phyloP scores from a whole-genome alignment of 306 rosid species.

The Clitoria ternatea region DNA sequence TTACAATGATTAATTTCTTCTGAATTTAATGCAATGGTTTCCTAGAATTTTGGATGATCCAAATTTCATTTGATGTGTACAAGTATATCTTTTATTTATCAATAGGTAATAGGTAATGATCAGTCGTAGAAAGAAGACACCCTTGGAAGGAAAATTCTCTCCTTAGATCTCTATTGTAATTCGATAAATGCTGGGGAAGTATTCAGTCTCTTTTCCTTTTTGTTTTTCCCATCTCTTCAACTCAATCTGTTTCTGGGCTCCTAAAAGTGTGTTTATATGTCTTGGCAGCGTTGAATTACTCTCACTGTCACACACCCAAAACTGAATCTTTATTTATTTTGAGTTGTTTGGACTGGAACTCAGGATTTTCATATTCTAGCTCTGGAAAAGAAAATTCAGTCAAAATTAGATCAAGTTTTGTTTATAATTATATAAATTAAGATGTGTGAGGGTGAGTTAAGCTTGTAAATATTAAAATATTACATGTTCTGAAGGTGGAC shows the following conservation, averaged over 20 bases:
- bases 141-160: background rate
- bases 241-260: background rate
- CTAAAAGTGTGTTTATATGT: background rate
- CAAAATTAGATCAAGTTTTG: constrained; percentile 1
- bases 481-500: background rate
- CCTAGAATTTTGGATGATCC: background rate
- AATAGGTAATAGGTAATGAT: background rate
- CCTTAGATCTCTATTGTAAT: background rate
- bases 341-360: background rate
- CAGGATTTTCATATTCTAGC: background rate
- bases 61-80: background rate
- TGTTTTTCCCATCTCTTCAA: background rate
- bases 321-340: background rate
- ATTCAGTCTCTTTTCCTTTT: background rate
- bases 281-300: background rate
- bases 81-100: background rate
- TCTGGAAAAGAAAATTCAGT: background rate
- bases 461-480: background rate
- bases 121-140: background rate
- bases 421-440: background rate
- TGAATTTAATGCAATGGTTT: background rate
- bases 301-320: background rate
- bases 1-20: background rate
- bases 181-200: background rate
- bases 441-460: background rate